Evolutionary conservation across 371 early-diverging fungal genomes (phyloP).

Genomic region (Apophysomyces variabilis): DNA sequence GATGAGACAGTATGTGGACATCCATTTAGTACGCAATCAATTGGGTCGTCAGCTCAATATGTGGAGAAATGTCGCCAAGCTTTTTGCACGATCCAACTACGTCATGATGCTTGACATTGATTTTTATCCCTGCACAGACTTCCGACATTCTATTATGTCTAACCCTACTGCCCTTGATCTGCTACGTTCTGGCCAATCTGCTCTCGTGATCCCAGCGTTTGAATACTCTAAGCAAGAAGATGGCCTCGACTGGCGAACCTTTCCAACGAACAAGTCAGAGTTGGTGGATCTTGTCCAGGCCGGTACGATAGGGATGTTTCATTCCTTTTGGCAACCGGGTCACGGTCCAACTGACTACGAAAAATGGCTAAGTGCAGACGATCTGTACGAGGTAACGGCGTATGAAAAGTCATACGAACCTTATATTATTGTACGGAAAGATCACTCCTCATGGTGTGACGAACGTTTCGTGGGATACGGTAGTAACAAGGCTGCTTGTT

Average conservation of each 20-base stretch:
- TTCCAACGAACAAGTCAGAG: constrained; percentile 50
- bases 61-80: constrained; percentile 66
- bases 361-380: constrained; percentile 46
- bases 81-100: constrained; percentile 64
- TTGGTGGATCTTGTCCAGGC: constrained; percentile 38
- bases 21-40: constrained; percentile 61
- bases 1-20: constrained; percentile 60
- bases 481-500: constrained; percentile 69
- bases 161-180: constrained; percentile 41
- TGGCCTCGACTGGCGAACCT: constrained; percentile 52
- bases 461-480: constrained; percentile 72
- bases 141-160: constrained; percentile 45
- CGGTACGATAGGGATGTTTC: constrained; percentile 57
- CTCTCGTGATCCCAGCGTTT: constrained; percentile 64
- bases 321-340: constrained; percentile 58
- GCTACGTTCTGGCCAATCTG: constrained; percentile 42
- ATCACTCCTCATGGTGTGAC: constrained; percentile 65
- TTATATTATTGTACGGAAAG: constrained; percentile 58
- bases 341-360: constrained; percentile 64
- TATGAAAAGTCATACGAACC: constrained; percentile 68
- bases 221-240: constrained; percentile 59
- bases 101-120: constrained; percentile 69
- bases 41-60: constrained; percentile 65
- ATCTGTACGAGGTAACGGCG: constrained; percentile 53
- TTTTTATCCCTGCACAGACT: constrained; percentile 60